These are phyloP conservation scores for Coemansia sp. DNA, from an alignment of 192 early-diverging fungal genomes.

Conservation along the genomic window DNA sequence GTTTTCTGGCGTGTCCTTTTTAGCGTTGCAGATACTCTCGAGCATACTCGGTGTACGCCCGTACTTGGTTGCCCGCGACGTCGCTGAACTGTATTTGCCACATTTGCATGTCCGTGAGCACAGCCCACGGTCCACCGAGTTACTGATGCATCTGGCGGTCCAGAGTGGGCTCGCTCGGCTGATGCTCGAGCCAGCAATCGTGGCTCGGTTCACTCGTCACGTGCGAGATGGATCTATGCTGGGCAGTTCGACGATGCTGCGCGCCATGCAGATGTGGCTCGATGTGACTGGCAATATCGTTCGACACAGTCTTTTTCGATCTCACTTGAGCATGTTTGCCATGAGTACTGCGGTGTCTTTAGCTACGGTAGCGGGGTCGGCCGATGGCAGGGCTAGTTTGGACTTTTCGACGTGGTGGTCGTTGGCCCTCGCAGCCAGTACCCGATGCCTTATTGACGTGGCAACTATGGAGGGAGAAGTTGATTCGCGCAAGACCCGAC, in stretches of 20 bases:
- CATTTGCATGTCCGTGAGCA: constrained; percentile 31
- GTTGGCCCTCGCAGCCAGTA: constrained; percentile 28
- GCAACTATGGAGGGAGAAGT: neutral
- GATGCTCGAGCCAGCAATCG: constrained; percentile 27
- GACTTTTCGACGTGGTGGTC: constrained; percentile 35
- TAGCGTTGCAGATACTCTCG: constrained; percentile 25
- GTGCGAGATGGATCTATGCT: constrained; percentile 9
- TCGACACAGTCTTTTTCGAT: constrained; percentile 43
- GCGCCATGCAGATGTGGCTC: constrained; percentile 40
- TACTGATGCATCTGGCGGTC: constrained; percentile 33
- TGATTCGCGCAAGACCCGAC: neutral
- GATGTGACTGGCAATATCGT: constrained; percentile 36
- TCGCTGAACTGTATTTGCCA: constrained; percentile 23
- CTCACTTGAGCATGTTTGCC: constrained; percentile 7
- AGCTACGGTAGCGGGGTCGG: neutral
- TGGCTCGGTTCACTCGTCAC: neutral
- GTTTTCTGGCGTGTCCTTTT: constrained; percentile 9
- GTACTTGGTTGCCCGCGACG: constrained; percentile 12
- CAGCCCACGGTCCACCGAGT: constrained; percentile 38
- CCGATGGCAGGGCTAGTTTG: neutral
- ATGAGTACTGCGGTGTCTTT: neutral
- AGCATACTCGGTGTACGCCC: constrained; percentile 32
- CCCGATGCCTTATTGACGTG: constrained; percentile 15
- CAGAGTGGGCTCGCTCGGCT: constrained; percentile 19
- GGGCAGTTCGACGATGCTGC: constrained; percentile 9